Evolutionary conservation across 805 yeast species (phyloP), one percentile per base, ranked within the genome.

Genomic region (Candida patagonica): DNA sequence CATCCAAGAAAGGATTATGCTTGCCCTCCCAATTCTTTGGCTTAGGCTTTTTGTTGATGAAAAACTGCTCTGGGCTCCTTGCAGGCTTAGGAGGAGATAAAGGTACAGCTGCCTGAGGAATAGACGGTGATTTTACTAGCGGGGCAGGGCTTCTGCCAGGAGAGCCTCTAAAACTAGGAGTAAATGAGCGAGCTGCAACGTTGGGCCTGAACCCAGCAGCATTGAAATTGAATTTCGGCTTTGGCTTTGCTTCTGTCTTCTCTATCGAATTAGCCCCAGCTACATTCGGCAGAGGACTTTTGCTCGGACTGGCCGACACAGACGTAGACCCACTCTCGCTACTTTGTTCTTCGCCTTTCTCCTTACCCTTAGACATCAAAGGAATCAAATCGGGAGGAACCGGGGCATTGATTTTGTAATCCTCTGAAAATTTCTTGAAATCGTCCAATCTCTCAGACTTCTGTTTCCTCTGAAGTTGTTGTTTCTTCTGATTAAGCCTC

Each of bases 361-460:
- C 54, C 52, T 73, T 75, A 48, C 78, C 82, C 57, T 82, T 78
- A 7, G 88, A 64, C 24, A 80, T 62, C 15, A 81, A 78, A 6
- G 92, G 87, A 45, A 80, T 62, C 44, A 78, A 64, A 51, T 80
- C 87, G 15, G 67, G 60, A 6, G 94, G 89, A 5, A 61, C 62
- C n/a, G 66, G 64, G 10, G 61, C 54, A 20, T 48, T 42, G 31
- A 87, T 74, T 59, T 84, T 84, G 60, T 85, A 83, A 49, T 74
- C 81, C 36, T 83, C 85, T 29, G 94, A 75, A 55, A 88, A 87
- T 53, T 82, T 84, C 46, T 74, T 76, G 41, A 85, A 66, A 8
- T 63, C 68, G 30, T 54, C 49, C n/a, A 56, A 41, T 13, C 62
- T 47, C 21, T 57, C 66, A 15, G 47, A 53, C 33, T 53, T 54